phyloP scores from a whole-genome alignment of 768 basidiomycete genomes.

The Trametes sanguinea region DNA sequence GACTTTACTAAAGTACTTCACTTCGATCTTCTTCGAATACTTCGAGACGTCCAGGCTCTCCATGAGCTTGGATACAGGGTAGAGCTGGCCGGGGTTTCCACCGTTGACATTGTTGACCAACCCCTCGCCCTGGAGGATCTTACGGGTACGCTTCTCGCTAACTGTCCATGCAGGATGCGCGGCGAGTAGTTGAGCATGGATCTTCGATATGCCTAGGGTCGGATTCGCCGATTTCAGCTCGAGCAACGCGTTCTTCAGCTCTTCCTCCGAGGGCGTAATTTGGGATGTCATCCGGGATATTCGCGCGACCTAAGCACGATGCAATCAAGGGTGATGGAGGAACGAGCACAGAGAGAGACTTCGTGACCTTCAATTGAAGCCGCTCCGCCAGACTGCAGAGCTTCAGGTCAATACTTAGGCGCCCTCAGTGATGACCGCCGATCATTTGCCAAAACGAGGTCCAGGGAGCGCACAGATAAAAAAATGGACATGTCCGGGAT shows the following conservation, averaged over 20 bases:
- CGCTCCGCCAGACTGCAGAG: too few species aligned
- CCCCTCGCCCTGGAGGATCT: slow-evolving; percentile 63
- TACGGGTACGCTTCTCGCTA: slow-evolving; percentile 81
- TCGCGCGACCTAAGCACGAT: not conserved
- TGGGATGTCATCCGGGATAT: not conserved
- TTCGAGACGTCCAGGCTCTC: slow-evolving; percentile 59
- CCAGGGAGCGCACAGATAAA: not conserved
- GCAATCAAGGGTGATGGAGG: not conserved
- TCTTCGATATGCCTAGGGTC: slow-evolving; percentile 67
- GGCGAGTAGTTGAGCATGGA: slow-evolving; percentile 62
- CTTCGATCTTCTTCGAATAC: slow-evolving; percentile 66
- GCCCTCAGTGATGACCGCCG: not conserved
- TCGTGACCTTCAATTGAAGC: too few species aligned
- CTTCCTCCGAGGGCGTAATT: slow-evolving; percentile 57
- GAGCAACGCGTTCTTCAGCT: slow-evolving; percentile 56
- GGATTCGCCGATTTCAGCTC: slow-evolving; percentile 60
- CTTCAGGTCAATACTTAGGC: not conserved
- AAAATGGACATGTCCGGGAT: slow-evolving; percentile 21
- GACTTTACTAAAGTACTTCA: slow-evolving; percentile 63
- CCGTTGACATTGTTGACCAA: slow-evolving; percentile 38
- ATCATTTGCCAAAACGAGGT: not conserved
- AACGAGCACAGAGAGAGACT: too few species aligned
- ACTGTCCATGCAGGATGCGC: slow-evolving; percentile 71
- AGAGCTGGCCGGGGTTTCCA: slow-evolving; percentile 30
- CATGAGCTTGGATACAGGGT: slow-evolving; percentile 67